Evolutionary conservation across 768 basidiomycete genomes (phyloP), one percentile per base, ranked within the genome.

Genomic region (Favolaschia claudopus): DNA sequence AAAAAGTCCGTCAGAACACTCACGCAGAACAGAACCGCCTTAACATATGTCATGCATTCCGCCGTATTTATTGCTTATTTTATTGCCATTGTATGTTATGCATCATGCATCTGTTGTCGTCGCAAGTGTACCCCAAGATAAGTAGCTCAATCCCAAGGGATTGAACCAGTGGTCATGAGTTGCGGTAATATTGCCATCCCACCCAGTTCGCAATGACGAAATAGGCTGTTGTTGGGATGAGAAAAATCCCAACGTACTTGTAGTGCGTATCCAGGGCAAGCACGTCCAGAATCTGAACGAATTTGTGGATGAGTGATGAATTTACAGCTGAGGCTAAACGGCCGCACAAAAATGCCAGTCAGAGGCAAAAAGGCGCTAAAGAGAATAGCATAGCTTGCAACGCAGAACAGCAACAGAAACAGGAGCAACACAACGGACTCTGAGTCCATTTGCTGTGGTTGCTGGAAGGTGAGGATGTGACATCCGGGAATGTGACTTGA

Each of bases 171-270:
- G n/a, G 34, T 85, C 74, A 96, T 12, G 94, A 93, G 73, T 95
- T 95, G 39, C 91, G 87, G 71, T 93, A 98, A 74, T 94, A 97
- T 73, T 98, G 95, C 95, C 95, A 98, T 37, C 96, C 96, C 34
- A 96, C 93, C 96, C 96, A 99, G 69, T 98, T 98, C 37, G 95
- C 94, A 67, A 99, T 99, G 50, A 94, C 91, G 73, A 95, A 96
- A 75, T 93, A 95, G 36, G 89, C 81, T 10, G 82, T 85, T 8
- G 89, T 88, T 13, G 96, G 95, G 40, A 98, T 82, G 39, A 95
- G 78, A 34, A 97, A 76, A 12, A 95, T 74, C 28, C 76, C 67
- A 65, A 96, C 86, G 74, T 96, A 97, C 76, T 95, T 96, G 86
- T 96, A 96, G 70, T 97, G 93, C 22, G 79, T 85, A 76, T 96